Conservation (phyloP, 2,329 filamentous ascomycete species). For the Periconia digitata region DNA sequence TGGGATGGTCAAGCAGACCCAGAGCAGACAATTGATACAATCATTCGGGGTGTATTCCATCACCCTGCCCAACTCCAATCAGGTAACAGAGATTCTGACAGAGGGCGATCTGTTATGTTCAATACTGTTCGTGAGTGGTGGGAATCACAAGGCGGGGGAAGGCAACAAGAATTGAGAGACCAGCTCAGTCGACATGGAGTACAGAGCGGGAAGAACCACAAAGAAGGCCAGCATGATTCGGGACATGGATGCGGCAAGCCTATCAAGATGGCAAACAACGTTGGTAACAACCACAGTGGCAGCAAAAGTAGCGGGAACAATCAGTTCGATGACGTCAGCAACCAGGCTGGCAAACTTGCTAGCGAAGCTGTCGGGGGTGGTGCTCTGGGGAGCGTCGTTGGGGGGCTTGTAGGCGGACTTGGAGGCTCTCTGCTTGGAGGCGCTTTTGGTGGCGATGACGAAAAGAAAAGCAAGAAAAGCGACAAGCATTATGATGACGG, state of each 20-base stretch:
- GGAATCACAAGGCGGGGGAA: slow-evolving; percentile 59
- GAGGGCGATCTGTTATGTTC: slow-evolving; percentile 79
- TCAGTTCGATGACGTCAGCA: slow-evolving; percentile 32
- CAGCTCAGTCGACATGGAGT: slow-evolving; percentile 81
- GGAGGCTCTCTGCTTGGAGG: slow-evolving; percentile 66
- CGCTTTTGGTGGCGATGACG: slow-evolving; percentile 54
- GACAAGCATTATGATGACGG: slow-evolving; percentile 61
- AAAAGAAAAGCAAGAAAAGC: slow-evolving; percentile 57
- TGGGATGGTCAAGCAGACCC: slow-evolving; percentile 83
- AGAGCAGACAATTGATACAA: slow-evolving; percentile 69
- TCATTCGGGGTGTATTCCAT: slow-evolving; percentile 81
- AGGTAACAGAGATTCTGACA: slow-evolving; percentile 63
- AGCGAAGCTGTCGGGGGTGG: slow-evolving; percentile 65
- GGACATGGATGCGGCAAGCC: slow-evolving; percentile 85
- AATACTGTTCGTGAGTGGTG: slow-evolving; percentile 82
- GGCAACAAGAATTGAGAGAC: slow-evolving; percentile 69
- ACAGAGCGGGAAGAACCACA: slow-evolving; percentile 77
- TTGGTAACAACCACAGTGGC: slow-evolving; percentile 48
- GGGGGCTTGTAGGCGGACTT: slow-evolving; percentile 62
- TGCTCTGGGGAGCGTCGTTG: slow-evolving; percentile 69
- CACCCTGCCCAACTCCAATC: slow-evolving; percentile 77
- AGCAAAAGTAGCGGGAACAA: slow-evolving; percentile 18
- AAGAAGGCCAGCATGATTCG: slow-evolving; percentile 77
- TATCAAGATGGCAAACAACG: slow-evolving; percentile 71
- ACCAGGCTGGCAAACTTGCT: slow-evolving; percentile 54